Conservation (phyloP, 2,329 filamentous ascomycete genomes). For the Botrytis fabae region DNA sequence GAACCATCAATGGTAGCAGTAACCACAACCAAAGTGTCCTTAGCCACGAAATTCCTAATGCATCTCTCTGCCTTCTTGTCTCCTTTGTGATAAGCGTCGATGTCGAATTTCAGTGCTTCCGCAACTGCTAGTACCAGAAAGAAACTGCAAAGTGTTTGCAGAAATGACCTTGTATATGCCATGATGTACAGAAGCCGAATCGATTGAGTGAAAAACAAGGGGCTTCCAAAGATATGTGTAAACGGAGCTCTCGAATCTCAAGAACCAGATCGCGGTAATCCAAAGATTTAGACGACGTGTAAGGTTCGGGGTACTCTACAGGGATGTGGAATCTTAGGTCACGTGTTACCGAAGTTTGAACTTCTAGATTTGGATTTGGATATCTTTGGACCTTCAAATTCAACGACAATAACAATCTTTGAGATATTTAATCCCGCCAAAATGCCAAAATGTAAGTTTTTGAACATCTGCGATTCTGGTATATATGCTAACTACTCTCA, state of each 20-base stretch:
- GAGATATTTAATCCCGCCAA: conserved; percentile 44
- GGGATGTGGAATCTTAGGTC: conserved; percentile 24
- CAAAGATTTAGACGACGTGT: conserved; percentile 33
- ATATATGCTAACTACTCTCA: conserved; percentile 43
- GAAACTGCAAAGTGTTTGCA: conserved; percentile 60
- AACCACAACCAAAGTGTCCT: conserved; percentile 92
- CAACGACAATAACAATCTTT: conserved; percentile 15
- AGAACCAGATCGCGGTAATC: conserved; percentile 13
- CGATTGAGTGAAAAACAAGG: conserved; percentile 1
- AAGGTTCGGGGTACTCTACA: conserved; percentile 27
- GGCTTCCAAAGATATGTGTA: neutral
- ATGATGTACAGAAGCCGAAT: conserved; percentile 43
- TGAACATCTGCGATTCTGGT: conserved; percentile 22
- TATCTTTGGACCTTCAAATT: conserved; percentile 23
- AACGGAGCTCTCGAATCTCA: conserved; percentile 28
- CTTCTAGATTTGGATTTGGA: conserved; percentile 22
- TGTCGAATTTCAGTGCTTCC: conserved; percentile 88
- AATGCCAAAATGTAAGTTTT: conserved; percentile 83
- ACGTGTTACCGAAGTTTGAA: conserved; percentile 23
- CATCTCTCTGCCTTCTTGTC: conserved; percentile 77
- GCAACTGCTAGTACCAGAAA: conserved; percentile 55
- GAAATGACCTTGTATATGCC: conserved; percentile 52
- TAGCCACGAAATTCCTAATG: conserved; percentile 92
- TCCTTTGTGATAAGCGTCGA: conserved; percentile 66
- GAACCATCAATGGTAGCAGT: conserved; percentile 84